phyloP scores from a whole-genome alignment of 768 basidiomycete species.

The Daedaleopsis nitida region DNA sequence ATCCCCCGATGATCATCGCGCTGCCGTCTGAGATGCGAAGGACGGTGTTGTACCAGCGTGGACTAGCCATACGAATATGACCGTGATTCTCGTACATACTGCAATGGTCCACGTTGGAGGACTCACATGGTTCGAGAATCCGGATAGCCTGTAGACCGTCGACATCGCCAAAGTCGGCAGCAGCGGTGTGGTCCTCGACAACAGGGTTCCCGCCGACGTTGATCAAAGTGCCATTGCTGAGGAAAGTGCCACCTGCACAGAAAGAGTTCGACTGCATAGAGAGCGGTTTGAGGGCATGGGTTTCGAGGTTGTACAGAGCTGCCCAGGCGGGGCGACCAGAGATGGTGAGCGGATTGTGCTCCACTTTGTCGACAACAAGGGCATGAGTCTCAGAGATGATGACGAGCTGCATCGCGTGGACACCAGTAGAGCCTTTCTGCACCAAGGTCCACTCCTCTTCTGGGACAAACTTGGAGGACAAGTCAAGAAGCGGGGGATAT shows the following conservation, averaged over 20 bases:
- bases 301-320: conserved; percentile 69
- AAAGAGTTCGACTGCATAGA: conserved; percentile 79
- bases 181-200: conserved; percentile 58
- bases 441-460: conserved; percentile 53
- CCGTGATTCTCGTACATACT: conserved; percentile 65
- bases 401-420: conserved; percentile 76
- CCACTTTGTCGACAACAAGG: conserved; percentile 80
- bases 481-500: conserved; percentile 22
- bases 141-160: conserved; percentile 77
- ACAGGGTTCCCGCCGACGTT: conserved; percentile 85
- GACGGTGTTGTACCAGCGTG: conserved; percentile 81
- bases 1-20: conserved; percentile 81
- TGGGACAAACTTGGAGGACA: conserved; percentile 11
- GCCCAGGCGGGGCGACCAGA: conserved; percentile 82
- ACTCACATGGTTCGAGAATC: conserved; percentile 67
- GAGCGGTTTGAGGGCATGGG: conserved; percentile 62
- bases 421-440: conserved; percentile 72
- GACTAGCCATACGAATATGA: conserved; percentile 69
- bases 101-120: conserved; percentile 50
- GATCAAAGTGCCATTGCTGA: conserved; percentile 75
- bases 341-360: conserved; percentile 78
- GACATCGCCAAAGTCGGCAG: conserved; percentile 75
- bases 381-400: conserved; percentile 71
- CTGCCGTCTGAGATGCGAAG: conserved; percentile 75
- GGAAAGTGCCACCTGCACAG: conserved; percentile 80